phyloP scores from a whole-genome alignment of 208 protist species.

The Crithidia acanthocephali region DNA sequence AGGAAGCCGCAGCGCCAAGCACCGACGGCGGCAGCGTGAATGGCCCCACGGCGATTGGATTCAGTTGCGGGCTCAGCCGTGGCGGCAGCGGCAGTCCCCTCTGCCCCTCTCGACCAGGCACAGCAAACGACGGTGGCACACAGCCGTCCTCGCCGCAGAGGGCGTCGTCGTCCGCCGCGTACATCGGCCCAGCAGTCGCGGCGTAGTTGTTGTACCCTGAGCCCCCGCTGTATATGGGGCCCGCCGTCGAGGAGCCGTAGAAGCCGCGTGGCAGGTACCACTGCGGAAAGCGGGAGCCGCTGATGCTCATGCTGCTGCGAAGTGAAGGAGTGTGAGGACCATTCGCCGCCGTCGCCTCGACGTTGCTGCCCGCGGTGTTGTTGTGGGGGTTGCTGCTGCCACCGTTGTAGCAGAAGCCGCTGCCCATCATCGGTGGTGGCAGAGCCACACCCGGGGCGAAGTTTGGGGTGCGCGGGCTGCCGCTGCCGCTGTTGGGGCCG shows the following conservation, averaged over 20 bases:
- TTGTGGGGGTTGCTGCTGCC: not conserved
- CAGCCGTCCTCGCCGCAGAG: conserved; percentile 11
- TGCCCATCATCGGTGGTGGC: not conserved
- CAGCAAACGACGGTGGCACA: no score
- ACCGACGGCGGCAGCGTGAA: conserved; percentile 21
- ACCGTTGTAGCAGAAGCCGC: not conserved
- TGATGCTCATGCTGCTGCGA: conserved; percentile 25
- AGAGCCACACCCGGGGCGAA: not conserved
- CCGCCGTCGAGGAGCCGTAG: conserved; percentile 6
- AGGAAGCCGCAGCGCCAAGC: not conserved
- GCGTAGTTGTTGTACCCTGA: not conserved
- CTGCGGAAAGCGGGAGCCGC: conserved; percentile 32
- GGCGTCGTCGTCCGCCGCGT: conserved; percentile 20
- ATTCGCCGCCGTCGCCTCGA: not conserved
- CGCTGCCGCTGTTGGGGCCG: not conserved
- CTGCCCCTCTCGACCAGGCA: not conserved
- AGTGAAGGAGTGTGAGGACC: conserved; percentile 10
- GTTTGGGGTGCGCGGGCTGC: not conserved
- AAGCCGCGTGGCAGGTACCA: conserved; percentile 36
- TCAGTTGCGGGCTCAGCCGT: conserved; percentile 15
- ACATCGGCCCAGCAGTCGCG: conserved; percentile 1
- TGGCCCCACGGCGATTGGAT: not conserved
- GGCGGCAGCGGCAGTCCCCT: conserved; percentile 11
- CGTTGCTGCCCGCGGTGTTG: not conserved
- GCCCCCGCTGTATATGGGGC: not conserved